Base-by-base conservation (phyloP, 2,329 filamentous ascomycete species). In the Sclerotinia spermophila region DNA sequence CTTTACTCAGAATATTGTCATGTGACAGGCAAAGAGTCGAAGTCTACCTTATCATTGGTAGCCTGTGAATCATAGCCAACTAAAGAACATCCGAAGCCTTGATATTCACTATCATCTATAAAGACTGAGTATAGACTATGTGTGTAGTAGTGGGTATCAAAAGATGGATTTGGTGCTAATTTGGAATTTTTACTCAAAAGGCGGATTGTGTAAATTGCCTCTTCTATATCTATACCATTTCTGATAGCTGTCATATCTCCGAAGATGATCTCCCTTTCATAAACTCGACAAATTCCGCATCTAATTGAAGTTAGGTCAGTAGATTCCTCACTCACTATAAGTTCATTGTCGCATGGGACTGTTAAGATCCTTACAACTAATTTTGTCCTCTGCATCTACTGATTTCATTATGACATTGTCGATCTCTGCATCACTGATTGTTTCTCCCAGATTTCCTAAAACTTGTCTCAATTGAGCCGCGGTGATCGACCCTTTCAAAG, bases 201-300 rank as follows among this genome's bases (percentile, higher is more conserved):
- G 33, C 8, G 30, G n/a, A 45, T 38, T 21, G 3, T 8, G 27
- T 55, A 33, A 55, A 11, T 15, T 33, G 17, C 27, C 17, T 55
- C 53, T 33, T 19, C 53, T 55, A 33, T 55, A 33, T 15, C 27
- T 55, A 55, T 17, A 24, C 15, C 5, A 17, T 21, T 24, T 15
- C 30, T 55, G 45, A 35, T 65, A 56, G n/a, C 44, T 30, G 7
- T 69, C 65, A 75, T 21, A 72, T 68, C 55, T 74, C 71, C 13
- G 44, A 24, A 11, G 60, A 45, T 3, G 45, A 66, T 61, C 71
- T 75, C 53, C 77, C 77, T 67, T 80, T 81, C 70, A 79, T 77
- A 67, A 81, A 81, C 33, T 79, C 77, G 10, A 78, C 72, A 69
- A 81, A 81, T n/a, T 79, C 77, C 61, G 75, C 75, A 64, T 80